Percentiles rank a stretch among this genome's conserved stretches.
Evolutionary conservation across 371 early-diverging fungal genomes (phyloP).

Genomic region (Saksenaea vasiformis): DNA sequence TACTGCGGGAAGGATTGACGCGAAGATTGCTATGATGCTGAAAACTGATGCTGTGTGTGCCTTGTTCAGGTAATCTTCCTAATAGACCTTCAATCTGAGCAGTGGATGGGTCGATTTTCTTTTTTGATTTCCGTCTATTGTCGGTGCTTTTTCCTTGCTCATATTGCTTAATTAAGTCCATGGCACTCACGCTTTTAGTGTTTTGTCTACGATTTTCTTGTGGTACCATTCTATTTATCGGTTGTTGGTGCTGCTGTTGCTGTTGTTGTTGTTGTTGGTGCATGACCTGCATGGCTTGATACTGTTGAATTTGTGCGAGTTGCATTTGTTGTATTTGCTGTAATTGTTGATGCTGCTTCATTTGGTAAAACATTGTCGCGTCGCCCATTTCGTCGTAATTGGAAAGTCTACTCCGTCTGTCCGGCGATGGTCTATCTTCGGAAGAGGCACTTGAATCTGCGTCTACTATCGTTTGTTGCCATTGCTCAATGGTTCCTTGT

Average conservation of each 20-base stretch:
- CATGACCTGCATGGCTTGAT: constrained; percentile 24
- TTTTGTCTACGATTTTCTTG: constrained; percentile 19
- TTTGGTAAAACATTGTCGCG: constrained; percentile 7
- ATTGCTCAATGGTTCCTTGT: constrained; percentile 24
- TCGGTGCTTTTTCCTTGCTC: constrained; percentile 33
- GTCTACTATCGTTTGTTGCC: constrained; percentile 25
- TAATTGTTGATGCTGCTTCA: constrained; percentile 24
- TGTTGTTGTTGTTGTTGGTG: constrained; percentile 20
- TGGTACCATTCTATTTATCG: constrained; percentile 1
- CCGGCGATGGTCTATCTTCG: constrained; percentile 8
- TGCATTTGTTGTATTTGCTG: constrained; percentile 22
- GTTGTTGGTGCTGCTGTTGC: constrained; percentile 15
- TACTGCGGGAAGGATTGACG: neutral
- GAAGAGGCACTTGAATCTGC: constrained; percentile 12
- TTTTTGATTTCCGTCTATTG: constrained; percentile 20
- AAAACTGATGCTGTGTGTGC: constrained; percentile 30
- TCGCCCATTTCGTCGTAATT: neutral
- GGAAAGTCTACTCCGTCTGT: constrained; percentile 4
- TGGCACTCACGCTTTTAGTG: constrained; percentile 33
- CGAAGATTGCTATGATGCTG: constrained; percentile 24
- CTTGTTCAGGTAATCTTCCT: constrained; percentile 26
- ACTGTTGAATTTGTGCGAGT: constrained; percentile 37
- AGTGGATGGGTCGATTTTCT: constrained; percentile 33
- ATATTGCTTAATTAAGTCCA: constrained; percentile 38
- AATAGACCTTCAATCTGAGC: constrained; percentile 36